Conservation (phyloP, 352 stramenopile species). For the Phytophthora sp. region DNA sequence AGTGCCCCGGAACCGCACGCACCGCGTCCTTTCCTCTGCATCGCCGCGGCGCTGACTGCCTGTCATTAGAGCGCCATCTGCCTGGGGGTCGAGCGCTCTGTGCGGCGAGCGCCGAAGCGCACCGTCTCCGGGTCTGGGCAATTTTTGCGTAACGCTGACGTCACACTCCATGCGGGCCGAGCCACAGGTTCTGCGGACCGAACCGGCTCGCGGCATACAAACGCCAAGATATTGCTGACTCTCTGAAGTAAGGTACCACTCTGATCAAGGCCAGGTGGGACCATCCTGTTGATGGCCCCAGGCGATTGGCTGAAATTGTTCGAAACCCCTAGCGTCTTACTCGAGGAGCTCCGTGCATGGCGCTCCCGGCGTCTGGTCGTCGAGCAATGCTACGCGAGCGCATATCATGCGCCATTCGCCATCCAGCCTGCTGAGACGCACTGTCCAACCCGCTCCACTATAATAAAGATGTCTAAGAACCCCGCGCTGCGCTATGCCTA, state of each 20-base stretch:
- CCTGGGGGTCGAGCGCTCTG: background rate
- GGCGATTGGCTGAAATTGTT: constrained; percentile 6
- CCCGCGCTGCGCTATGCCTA: constrained; percentile 67
- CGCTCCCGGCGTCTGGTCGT: constrained; percentile 26
- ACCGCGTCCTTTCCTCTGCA: no score
- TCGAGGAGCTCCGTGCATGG: constrained; percentile 24
- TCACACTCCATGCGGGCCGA: background rate
- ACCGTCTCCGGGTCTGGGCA: constrained; percentile 5
- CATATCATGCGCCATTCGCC: constrained; percentile 22
- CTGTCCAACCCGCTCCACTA: constrained; percentile 1
- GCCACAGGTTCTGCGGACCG: constrained; percentile 16
- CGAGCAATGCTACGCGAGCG: background rate
- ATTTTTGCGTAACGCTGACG: constrained; percentile 31
- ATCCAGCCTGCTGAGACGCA: constrained; percentile 24
- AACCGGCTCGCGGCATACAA: constrained; percentile 31
- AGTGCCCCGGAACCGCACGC: no score
- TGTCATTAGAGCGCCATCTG: constrained; percentile 8
- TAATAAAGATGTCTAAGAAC: constrained; percentile 44
- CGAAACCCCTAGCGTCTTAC: constrained; percentile 19
- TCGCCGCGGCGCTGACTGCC: background rate
- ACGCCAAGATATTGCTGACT: constrained; percentile 24
- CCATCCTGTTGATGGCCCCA: constrained; percentile 8
- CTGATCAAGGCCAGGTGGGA: constrained; percentile 26
- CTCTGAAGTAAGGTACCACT: constrained; percentile 11
- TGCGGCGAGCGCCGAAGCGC: background rate